Evolutionary conservation across 177 flowering plant genomes (phyloP).

Genomic region (Vitis hybrid): DNA sequence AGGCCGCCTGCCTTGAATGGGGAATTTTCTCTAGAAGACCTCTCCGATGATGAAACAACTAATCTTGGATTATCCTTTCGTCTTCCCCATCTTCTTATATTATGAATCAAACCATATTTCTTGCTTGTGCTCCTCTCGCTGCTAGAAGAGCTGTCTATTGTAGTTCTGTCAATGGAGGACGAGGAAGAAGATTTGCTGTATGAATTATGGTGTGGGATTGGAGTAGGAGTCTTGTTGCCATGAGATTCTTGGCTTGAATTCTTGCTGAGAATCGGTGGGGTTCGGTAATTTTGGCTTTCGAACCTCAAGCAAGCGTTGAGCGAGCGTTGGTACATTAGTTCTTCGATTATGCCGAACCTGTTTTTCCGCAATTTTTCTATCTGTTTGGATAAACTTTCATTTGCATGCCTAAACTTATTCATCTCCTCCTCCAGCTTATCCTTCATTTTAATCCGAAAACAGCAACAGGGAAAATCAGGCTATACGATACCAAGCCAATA

Average conservation of each 20-base stretch:
- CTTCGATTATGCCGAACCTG: slow-evolving; percentile 22
- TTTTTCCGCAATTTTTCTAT: slow-evolving; percentile 20
- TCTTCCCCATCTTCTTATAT: slow-evolving; percentile 17
- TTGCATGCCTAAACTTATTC: slow-evolving; percentile 10
- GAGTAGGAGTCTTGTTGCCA: slow-evolving; percentile 2
- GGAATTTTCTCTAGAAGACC: slow-evolving; percentile 4
- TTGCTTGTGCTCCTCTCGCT: slow-evolving; percentile 14
- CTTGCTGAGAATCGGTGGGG: background rate
- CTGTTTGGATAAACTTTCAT: slow-evolving; percentile 19
- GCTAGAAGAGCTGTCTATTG: slow-evolving; percentile 18
- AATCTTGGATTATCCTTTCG: slow-evolving; percentile 8
- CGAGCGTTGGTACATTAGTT: slow-evolving; percentile 32
- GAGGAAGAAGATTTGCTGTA: slow-evolving; percentile 15
- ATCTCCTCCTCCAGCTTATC: slow-evolving; percentile 13
- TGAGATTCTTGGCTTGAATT: slow-evolving; percentile 2
- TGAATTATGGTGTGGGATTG: background rate
- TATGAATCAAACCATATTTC: background rate
- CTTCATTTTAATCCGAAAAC: slow-evolving; percentile 8
- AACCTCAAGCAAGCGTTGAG: slow-evolving; percentile 24
- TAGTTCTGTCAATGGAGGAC: slow-evolving; percentile 11
- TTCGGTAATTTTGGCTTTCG: slow-evolving; percentile 9
- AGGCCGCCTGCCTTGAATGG: slow-evolving; percentile 2
- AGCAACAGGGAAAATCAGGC: slow-evolving; percentile 7
- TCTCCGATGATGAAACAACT: background rate
- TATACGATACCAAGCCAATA: too few relatives aligned